Base-by-base conservation (phyloP, 352 stramenopile species). In the Phytopythium ostracodes region DNA sequence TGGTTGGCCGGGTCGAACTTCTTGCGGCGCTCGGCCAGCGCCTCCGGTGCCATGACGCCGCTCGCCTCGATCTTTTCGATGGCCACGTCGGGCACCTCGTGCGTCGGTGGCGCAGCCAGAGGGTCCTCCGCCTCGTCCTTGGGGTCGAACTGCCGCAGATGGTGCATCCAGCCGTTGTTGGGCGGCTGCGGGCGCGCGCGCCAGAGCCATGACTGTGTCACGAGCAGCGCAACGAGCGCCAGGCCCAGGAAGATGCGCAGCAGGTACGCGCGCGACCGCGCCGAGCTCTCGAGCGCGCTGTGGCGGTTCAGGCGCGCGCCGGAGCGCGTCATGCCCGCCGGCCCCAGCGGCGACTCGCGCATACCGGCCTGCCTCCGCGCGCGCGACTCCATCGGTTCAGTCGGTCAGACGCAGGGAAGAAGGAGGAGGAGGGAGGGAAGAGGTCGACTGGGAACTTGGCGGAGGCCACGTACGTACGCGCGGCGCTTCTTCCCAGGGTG, bases 1-100 rank as follows among this genome's bases (percentile, higher is more conserved):
- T 92, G 81, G 22, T 55, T 46, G 11, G 70, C 59, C n/a, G 81
- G 66, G 38, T 85, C 65, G 57, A 84, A 89, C 4, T 68, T 70
- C 42, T 69, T 36, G 24, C 81, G 68, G 29, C 81, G 75, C 38
- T 53, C 52, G 22, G 64, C 59, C 50, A 83, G 71, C 52, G 83
- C 75, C 14, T 71, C 66, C 35, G 67, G 53, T 1, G 70, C 63
- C 18, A 69, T 68, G 7, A 68, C 62, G 27, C 53, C 75, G 31
- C 53, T 59, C 10, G 71, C 64, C 18, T 57, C 59, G 9, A 36
- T 46, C 40, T 51, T 66, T 27, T 70, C 64, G 25, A 71, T 71
- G 46, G 59, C 52, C 12, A 73, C 60, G 14, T 22, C 52, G 24
- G 71, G 53, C 7, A 56, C 38, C 1, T 42, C 46, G 1, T 54